A percentile compares a stretch with the other conserved stretches of the same genome.
These are phyloP conservation scores for Saccharomycopsis selenospora DNA, from an alignment of 805 yeast genomes.

Conservation along the genomic window DNA sequence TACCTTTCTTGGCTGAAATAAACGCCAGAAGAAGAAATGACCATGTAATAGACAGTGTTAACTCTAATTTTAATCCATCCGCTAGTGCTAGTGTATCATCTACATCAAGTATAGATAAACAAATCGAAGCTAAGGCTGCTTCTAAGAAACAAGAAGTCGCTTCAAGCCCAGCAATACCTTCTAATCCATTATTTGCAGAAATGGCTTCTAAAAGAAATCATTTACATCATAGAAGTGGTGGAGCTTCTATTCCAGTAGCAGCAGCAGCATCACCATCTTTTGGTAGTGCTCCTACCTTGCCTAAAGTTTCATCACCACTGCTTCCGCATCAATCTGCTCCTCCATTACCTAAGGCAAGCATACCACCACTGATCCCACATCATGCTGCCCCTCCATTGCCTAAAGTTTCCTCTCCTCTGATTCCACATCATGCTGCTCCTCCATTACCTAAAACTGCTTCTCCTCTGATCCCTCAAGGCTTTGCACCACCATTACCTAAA, in stretches of 20 bases:
- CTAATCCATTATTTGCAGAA: background rate
- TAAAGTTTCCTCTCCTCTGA: slow-evolving; percentile 19
- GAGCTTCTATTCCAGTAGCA: slow-evolving; percentile 17
- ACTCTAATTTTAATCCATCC: slow-evolving; percentile 23
- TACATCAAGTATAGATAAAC: background rate
- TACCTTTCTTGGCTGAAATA: slow-evolving; percentile 55
- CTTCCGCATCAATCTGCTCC: slow-evolving; percentile 20
- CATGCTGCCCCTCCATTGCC: slow-evolving; percentile 22
- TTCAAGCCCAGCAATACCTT: slow-evolving; percentile 22
- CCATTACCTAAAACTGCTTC: slow-evolving; percentile 21
- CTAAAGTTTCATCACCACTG: slow-evolving; percentile 17
- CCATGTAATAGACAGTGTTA: slow-evolving; percentile 38
- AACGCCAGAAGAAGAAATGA: slow-evolving; percentile 47
- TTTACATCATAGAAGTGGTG: background rate
- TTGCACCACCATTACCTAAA: slow-evolving; percentile 22
- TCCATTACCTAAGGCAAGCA: slow-evolving; percentile 16
- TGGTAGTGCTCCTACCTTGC: slow-evolving; percentile 3
- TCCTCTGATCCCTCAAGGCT: slow-evolving; percentile 11
- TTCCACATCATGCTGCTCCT: slow-evolving; percentile 22
- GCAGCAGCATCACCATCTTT: background rate
- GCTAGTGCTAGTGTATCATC: slow-evolving; percentile 7
- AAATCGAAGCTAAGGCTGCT: slow-evolving; percentile 19
- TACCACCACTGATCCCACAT: slow-evolving; percentile 19
- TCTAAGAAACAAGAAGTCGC: slow-evolving; percentile 27
- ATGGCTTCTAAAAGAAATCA: background rate